Evolutionary conservation across 108 stramenopile genomes (phyloP).

Genomic region (Skeletonema potamos): DNA sequence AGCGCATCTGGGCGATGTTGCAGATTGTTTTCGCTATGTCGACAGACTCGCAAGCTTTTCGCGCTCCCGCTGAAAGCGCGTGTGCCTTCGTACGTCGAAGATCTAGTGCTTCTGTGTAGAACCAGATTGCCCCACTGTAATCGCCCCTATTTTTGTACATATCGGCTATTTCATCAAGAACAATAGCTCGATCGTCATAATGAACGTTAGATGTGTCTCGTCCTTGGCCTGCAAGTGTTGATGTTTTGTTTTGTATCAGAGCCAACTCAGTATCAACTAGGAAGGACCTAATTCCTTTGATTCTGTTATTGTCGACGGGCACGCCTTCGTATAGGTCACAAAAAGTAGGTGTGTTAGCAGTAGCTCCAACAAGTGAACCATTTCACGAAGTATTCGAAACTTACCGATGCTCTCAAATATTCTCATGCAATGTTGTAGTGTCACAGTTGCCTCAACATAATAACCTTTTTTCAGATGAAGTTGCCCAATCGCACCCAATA

Average conservation of each 20-base stretch:
- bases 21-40: slow-evolving; percentile 44
- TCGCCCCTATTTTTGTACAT: slow-evolving; percentile 35
- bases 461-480: slow-evolving; percentile 39
- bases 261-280: slow-evolving; percentile 46
- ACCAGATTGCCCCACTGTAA: slow-evolving; percentile 32
- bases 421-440: slow-evolving; percentile 42
- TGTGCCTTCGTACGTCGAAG: slow-evolving; percentile 25
- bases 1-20: slow-evolving; percentile 40
- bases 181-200: slow-evolving; percentile 38
- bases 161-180: slow-evolving; percentile 42
- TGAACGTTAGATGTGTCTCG: slow-evolving; percentile 20
- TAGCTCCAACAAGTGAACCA: slow-evolving; percentile 6
- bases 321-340: slow-evolving; percentile 11
- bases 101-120: slow-evolving; percentile 40
- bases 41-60: slow-evolving; percentile 29
- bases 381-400: not conserved
- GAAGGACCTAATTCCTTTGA: slow-evolving; percentile 36
- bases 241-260: slow-evolving; percentile 36
- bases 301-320: slow-evolving; percentile 36
- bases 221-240: slow-evolving; percentile 40
- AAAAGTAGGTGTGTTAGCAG: too few relatives aligned
- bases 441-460: slow-evolving; percentile 38
- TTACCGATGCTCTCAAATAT: slow-evolving; percentile 36
- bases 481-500: slow-evolving; percentile 33
- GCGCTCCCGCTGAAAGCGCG: slow-evolving; percentile 12